Evolutionary conservation across 331 rosid species (phyloP), one percentile per base, ranked within the genome.

Genomic region (Prunus yedoensis): DNA sequence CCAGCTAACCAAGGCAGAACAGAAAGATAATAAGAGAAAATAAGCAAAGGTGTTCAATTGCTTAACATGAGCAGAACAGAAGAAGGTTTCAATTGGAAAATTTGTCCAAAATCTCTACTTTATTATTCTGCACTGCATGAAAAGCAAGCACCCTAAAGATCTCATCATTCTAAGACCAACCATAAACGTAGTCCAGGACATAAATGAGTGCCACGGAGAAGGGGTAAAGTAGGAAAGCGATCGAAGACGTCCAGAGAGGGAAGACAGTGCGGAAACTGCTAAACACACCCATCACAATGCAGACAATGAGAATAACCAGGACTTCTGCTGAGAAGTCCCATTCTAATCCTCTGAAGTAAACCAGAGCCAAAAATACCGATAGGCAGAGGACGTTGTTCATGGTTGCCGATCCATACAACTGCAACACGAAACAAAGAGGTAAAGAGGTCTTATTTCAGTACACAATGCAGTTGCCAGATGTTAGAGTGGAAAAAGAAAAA

Each of bases 271-370:
- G 96, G 78, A 95, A 87, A 81, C 99, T 90, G 73, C 83, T 89
- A 5, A 95, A 80, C n/a, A 60, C 75, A 18, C 98, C 97, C 91
- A 92, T 87, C 25, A 89, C 81, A 4, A 89, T 0, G 80, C 97
- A 89, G 28, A 92, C 98, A 0, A 95, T 47, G 16, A 95, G 78
- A 76, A 95, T 95, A 32, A 95, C 94, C 72, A 95, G 57, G 66
- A 95, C 97, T 86, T 90, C 98, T 1, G 97, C 83, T 17, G 98
- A 89, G 87, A 95, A 95, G 79, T 95, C 86, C 99, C 99, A 95
- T 54, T 91, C 82, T 85, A 92, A 82, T 72, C 86, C 99, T 77
- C 97, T 82, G 17, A 14, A 41, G 58, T 95, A 95, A n/a, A n/a
- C n/a, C n/a, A n/a, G n/a, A n/a, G n/a, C n/a, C n/a, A n/a, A n/a